These are phyloP conservation scores for Eucalyptus leucophloia DNA, from an alignment of 345 rosid genomes.

Conservation along the genomic window DNA sequence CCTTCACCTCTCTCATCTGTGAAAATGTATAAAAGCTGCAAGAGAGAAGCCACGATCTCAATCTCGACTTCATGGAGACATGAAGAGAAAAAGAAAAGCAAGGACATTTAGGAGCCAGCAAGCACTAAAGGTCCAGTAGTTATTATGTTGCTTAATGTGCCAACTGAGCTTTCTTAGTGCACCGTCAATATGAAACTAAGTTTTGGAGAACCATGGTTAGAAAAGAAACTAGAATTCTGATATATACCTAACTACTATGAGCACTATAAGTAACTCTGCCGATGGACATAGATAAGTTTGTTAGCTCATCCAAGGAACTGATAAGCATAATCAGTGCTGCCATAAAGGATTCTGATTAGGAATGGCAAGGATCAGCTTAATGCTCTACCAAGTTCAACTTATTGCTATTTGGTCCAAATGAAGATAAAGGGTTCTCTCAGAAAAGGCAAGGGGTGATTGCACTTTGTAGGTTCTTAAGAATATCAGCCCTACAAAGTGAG, in stretches of 20 bases:
- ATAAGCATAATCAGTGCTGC: neutral
- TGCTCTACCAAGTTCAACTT: neutral
- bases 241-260: neutral
- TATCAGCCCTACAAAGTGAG: neutral
- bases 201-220: neutral
- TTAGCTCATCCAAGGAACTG: neutral
- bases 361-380: neutral
- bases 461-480: neutral
- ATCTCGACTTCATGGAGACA: neutral
- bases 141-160: neutral
- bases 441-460: neutral
- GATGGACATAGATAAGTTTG: neutral
- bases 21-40: conserved; percentile 80
- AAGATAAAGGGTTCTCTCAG: neutral
- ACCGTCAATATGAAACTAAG: neutral
- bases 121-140: neutral
- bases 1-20: conserved; percentile 66
- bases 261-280: neutral
- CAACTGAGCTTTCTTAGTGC: neutral
- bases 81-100: neutral
- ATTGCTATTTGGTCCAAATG: neutral
- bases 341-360: neutral
- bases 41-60: neutral
- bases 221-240: neutral
- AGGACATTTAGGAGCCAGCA: neutral